Percentiles rank a stretch among this genome's conserved stretches.
Conservation (phyloP, 306 rosid species). For the Citrullus colocynthis region DNA sequence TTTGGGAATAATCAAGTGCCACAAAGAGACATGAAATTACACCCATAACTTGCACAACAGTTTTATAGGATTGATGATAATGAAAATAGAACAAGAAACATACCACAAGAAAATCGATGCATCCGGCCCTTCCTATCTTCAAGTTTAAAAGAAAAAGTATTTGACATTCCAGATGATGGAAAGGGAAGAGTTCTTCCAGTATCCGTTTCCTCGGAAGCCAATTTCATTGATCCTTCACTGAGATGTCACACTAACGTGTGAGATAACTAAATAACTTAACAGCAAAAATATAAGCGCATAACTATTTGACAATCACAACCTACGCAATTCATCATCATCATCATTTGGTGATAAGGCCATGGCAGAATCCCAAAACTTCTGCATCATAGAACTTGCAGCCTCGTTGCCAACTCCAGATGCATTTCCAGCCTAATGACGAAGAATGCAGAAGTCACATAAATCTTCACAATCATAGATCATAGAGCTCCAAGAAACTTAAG, state of each 20-base stretch:
- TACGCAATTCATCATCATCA: conserved; percentile 63
- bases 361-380: conserved; percentile 96
- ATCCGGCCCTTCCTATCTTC: conserved; percentile 11
- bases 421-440: conserved; percentile 55
- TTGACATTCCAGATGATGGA: conserved; percentile 19
- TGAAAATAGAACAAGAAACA: conserved; percentile 6
- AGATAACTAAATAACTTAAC: conserved; percentile 3
- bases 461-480: neutral
- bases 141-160: conserved; percentile 3
- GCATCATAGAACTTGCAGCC: conserved; percentile 68
- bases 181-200: conserved; percentile 33
- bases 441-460: neutral
- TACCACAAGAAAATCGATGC: conserved; percentile 14
- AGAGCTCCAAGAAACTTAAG: neutral
- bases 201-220: conserved; percentile 70
- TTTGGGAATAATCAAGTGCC: neutral
- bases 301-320: conserved; percentile 28
- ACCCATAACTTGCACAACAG: neutral
- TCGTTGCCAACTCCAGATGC: conserved; percentile 44
- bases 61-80: neutral
- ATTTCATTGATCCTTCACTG: conserved; percentile 68
- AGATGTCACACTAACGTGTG: conserved; percentile 1
- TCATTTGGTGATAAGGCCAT: conserved; percentile 53
- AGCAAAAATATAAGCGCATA: neutral
- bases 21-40: neutral